Evolutionary conservation across 2,329 filamentous ascomycete genomes (phyloP), one percentile per base, ranked within the genome.

Genomic region (Emericellopsis atlantica): DNA sequence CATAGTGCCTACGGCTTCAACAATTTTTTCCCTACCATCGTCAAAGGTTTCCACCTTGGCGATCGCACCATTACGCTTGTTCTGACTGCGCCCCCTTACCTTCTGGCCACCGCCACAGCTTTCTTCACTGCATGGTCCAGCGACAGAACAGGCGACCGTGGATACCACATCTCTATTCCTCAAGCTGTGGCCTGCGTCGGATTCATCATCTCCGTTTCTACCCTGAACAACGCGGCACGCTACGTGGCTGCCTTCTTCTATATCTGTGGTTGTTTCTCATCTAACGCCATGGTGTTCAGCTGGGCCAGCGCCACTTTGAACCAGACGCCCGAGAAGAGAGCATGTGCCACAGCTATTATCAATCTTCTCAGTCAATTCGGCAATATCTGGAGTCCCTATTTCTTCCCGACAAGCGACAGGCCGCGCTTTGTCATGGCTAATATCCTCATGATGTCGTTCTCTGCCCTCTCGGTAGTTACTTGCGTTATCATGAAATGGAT

Each of bases 111-210:
- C 2, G 61, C 79, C 12, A 72, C 67, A 2, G 69, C 74, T 0
- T 74, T 76, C 45, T 43, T 64, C 6, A 78, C 79, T 29, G 69
- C 75, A 14, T 76, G 72, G 66, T 71, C 77, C 48, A 72, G 74
- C 4, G 77, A 81, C 46, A 67, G 66, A 4, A 74, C 69, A 0
- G 70, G 71, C n/a, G 76, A 81, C 48, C 67, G 76, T 10, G 79
- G 74, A 50, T 67, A 69, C 45, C 78, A 81, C 49, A 69, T 81
- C 40, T 63, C 66, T 0, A 46, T 73, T 0, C 76, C 76, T 0
- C 61, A 78, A 10, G 69, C 62, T 29, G 59, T 79, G 29, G 70
- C 70, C 2, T 60, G 79, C 2, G 56, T 57, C 1, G 69, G 73
- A 2, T 81, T 77, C 54, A 72, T 81, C 44, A 60, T 81, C 18